Evolutionary conservation across 2,329 filamentous ascomycete genomes (phyloP).

Genomic region (Nannizziopsis arthrosporioides): DNA sequence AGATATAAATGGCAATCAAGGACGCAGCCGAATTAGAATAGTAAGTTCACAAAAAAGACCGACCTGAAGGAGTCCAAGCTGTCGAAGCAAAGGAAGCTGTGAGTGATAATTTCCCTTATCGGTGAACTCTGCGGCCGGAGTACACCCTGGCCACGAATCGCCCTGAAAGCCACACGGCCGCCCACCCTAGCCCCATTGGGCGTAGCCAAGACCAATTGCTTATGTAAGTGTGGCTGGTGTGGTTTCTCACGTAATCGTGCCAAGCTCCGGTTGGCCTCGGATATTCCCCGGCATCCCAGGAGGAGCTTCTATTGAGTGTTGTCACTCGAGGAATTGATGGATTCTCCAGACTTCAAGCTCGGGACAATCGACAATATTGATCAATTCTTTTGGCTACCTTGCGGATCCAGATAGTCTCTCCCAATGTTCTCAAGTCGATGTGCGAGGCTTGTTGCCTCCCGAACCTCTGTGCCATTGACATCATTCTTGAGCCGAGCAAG

Average conservation of each 20-base stretch:
- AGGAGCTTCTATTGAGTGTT: too few species aligned
- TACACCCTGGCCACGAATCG: slow-evolving; percentile 1
- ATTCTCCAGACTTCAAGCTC: not conserved
- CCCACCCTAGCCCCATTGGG: not conserved
- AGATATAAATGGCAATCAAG: not conserved
- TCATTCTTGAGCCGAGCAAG: slow-evolving; percentile 27
- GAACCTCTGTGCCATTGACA: slow-evolving; percentile 32
- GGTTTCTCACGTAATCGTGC: slow-evolving; percentile 10
- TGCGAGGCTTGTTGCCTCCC: slow-evolving; percentile 50
- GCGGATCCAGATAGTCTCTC: not conserved
- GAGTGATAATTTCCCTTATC: slow-evolving; percentile 1
- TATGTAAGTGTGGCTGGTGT: slow-evolving; percentile 3
- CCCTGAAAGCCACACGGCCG: not conserved
- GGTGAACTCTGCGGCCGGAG: not conserved
- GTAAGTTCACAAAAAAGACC: not conserved
- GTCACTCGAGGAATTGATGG: not conserved
- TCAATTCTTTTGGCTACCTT: not conserved
- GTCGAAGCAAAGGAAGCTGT: not conserved
- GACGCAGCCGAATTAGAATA: not conserved
- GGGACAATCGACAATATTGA: not conserved
- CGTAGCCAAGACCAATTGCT: not conserved
- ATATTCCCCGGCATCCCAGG: slow-evolving; percentile 1
- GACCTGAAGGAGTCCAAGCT: not conserved
- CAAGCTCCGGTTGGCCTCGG: slow-evolving; percentile 22
- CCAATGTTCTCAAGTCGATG: slow-evolving; percentile 38